A percentile compares a stretch with the other conserved stretches of the same genome.
phyloP scores from a whole-genome alignment of 2,329 filamentous ascomycete genomes.

The Xylariaceae sp. region DNA sequence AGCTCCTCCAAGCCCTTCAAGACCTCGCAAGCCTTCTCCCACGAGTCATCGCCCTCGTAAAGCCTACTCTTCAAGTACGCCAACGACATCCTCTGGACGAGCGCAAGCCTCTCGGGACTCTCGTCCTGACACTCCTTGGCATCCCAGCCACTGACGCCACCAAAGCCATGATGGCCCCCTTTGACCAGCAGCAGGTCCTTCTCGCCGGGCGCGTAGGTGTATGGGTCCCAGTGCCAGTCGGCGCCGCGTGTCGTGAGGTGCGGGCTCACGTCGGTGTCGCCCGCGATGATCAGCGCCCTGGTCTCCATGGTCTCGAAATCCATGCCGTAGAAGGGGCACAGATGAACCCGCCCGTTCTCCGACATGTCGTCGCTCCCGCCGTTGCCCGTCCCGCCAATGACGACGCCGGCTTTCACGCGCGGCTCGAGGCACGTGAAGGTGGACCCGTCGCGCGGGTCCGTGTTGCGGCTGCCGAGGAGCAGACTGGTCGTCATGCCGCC shows the following conservation, averaged over 20 bases:
- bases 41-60: conserved; percentile 31
- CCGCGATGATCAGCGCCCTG: conserved; percentile 34
- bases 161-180: conserved; percentile 31
- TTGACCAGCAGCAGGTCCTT: conserved; percentile 33
- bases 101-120: conserved; percentile 30
- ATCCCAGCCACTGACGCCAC: conserved; percentile 36
- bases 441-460: conserved; percentile 27
- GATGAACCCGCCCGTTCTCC: not conserved
- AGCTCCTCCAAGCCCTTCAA: conserved; percentile 23
- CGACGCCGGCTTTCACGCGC: conserved; percentile 35
- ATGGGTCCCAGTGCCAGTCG: conserved; percentile 37
- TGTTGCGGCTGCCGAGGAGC: conserved; percentile 33
- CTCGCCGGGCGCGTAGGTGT: conserved; percentile 27
- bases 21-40: conserved; percentile 28
- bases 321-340: conserved; percentile 28
- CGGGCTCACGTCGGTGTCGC: conserved; percentile 33
- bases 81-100: conserved; percentile 34
- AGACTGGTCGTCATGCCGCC: conserved; percentile 32
- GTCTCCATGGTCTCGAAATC: conserved; percentile 33
- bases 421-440: conserved; percentile 21
- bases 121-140: conserved; percentile 32
- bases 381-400: conserved; percentile 31
- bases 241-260: conserved; percentile 31
- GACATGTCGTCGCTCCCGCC: conserved; percentile 27
- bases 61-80: conserved; percentile 35